Percentiles rank a stretch among this genome's conserved stretches.
Conservation (phyloP, 2,329 filamentous ascomycete species). For the Pseudofabraea citricarpa region DNA sequence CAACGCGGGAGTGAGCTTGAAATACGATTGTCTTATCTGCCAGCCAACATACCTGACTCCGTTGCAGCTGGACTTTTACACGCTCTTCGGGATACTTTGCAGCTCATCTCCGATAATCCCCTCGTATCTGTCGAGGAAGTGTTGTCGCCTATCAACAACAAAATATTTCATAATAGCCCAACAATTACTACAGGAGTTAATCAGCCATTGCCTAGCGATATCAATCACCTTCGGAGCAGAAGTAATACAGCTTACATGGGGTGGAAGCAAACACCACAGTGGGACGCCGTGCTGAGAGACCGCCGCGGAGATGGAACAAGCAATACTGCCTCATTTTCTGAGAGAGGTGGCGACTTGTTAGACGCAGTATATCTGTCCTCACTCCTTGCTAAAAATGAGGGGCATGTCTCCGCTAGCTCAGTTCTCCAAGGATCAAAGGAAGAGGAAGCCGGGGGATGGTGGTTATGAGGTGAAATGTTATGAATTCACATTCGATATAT, state of each 20-base stretch:
- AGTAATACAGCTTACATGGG: neutral
- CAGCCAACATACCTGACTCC: neutral
- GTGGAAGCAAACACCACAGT: conserved; percentile 1
- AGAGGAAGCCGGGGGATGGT: neutral
- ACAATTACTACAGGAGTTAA: neutral
- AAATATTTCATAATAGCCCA: neutral
- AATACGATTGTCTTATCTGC: conserved; percentile 1
- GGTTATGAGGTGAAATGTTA: neutral
- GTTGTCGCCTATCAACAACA: neutral
- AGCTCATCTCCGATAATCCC: conserved; percentile 2
- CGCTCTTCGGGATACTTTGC: conserved; percentile 1
- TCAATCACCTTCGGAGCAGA: neutral
- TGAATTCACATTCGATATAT: neutral
- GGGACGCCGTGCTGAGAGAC: neutral
- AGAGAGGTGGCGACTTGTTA: conserved; percentile 2
- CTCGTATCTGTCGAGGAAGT: neutral
- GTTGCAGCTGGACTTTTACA: conserved; percentile 1
- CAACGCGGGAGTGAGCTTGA: conserved; percentile 2
- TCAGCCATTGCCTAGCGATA: neutral
- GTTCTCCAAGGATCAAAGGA: neutral
- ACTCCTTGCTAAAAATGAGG: conserved; percentile 1
- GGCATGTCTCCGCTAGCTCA: neutral
- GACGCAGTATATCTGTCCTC: conserved; percentile 3
- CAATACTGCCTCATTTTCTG: conserved; percentile 1
- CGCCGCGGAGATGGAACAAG: neutral